These are phyloP conservation scores for Plasmodium ovale DNA, from an alignment of 169 alveolate genomes.

Conservation along the genomic window DNA sequence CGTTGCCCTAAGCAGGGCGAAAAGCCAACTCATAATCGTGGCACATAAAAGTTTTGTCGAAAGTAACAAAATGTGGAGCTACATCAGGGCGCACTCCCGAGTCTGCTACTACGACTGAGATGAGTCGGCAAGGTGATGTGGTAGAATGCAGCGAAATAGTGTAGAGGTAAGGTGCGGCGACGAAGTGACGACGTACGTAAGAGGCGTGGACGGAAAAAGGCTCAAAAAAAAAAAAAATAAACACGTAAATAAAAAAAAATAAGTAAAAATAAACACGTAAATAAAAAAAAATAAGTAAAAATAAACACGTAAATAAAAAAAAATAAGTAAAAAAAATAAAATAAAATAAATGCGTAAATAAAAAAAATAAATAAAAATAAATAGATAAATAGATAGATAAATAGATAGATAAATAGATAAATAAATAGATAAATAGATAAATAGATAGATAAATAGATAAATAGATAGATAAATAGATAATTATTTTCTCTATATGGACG, in stretches of 20 bases:
- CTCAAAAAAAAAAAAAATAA: not conserved
- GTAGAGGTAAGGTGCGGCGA: not conserved
- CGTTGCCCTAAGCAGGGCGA: constrained; percentile 72
- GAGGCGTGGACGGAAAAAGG: not conserved
- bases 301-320: not conserved
- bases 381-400: not conserved
- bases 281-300: too few relatives aligned
- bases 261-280: too few relatives aligned
- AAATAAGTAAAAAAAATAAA: not conserved
- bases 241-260: too few relatives aligned
- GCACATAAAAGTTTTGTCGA: constrained; percentile 67
- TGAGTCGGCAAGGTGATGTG: too few relatives aligned
- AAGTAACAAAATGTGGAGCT: constrained; percentile 54
- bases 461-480: too few relatives aligned
- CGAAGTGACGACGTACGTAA: not conserved
- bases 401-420: not conserved
- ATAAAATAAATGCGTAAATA: not conserved
- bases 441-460: too few relatives aligned
- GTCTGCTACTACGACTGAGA: constrained; percentile 32
- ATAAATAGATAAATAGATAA: too few relatives aligned
- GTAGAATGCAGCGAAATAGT: too few relatives aligned
- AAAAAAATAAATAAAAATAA: too few relatives aligned
- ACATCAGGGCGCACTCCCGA: constrained; percentile 15
- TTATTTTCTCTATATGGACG: too few relatives aligned
- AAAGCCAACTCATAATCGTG: constrained; percentile 63